Percentiles rank a stretch among this genome's conserved stretches.
Conservation (phyloP, 2,329 filamentous ascomycete genomes). For the Coniochaeta sp. region DNA sequence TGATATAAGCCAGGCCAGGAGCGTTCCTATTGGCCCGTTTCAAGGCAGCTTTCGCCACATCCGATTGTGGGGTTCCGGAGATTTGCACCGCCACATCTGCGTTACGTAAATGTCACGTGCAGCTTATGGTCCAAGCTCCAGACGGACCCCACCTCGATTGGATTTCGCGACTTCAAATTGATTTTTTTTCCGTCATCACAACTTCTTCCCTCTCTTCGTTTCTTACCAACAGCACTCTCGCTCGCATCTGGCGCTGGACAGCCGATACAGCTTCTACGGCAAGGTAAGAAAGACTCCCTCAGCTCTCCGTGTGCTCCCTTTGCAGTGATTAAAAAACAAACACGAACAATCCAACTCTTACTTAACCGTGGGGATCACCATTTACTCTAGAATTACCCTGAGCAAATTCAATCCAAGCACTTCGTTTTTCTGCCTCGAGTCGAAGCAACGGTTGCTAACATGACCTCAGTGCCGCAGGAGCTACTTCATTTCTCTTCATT, state of each 20-base stretch:
- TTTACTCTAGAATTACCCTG: constrained; percentile 49
- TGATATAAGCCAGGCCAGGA: neutral
- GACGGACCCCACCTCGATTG: neutral
- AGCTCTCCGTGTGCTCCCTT: constrained; percentile 7
- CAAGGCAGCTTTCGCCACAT: neutral
- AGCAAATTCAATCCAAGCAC: constrained; percentile 32
- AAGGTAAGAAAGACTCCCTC: constrained; percentile 16
- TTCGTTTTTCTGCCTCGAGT: constrained; percentile 5
- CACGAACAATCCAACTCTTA: constrained; percentile 60
- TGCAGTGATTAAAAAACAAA: constrained; percentile 36
- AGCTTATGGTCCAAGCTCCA: neutral
- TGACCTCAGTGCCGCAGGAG: constrained; percentile 9
- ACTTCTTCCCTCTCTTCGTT: neutral
- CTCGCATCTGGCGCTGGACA: constrained; percentile 1
- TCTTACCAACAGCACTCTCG: constrained; percentile 10
- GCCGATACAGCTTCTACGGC: constrained; percentile 6
- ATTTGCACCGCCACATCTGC: neutral
- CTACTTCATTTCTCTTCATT: constrained; percentile 2
- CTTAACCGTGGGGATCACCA: constrained; percentile 47
- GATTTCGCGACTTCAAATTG: constrained; percentile 1
- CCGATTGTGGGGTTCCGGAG: neutral
- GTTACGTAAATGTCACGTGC: neutral
- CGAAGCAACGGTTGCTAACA: constrained; percentile 11
- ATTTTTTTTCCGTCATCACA: neutral
- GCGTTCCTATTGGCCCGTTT: neutral